Evolutionary conservation across 2,329 filamentous ascomycete genomes (phyloP), one percentile per base, ranked within the genome.

Genomic region (Aspergillus sp.): DNA sequence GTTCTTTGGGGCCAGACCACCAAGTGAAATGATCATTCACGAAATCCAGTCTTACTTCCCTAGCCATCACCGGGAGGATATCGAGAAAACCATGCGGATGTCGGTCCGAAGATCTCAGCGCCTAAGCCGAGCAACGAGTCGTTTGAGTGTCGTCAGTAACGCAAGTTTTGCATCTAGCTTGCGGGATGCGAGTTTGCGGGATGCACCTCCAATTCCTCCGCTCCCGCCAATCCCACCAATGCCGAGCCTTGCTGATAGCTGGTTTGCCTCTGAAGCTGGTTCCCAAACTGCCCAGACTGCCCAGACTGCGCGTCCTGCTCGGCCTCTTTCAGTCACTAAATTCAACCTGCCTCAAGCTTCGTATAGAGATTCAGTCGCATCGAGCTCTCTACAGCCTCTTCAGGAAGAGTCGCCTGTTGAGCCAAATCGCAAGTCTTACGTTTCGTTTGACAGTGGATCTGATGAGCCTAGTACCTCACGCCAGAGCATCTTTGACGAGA

Each of bases 21-120:
- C 93, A 1, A 97, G 91, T 70, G 93, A 98, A 72, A 80, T 98
- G 63, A 98, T 98, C 61, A 91, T 91, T 27, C 95, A 93, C 19
- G 93, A 98, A 62, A 74, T 98, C 47, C 93, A 89, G 1, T 95
- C 90, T 0, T 98, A 97, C 73, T 98, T 98, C 76, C 93, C 93
- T 0, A 90, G 95, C 59, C 91, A 97, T 58, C 83, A 90, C 39
- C 84, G 88, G 44, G 90, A 95, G 62, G 89, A 95, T 56, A 96
- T 98, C 62, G 93, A 97, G 66, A 86, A 90, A 56, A 97, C 93
- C 0, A 90, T 95, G 50, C 86, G 93, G 39, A 81, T 96, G 68
- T 96, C 91, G 1, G 86, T 96, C 66, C 82, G 91, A 54, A 81
- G 93, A 54, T 97, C 91, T 33, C 88, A 88, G 42, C 86, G 93